A percentile compares a stretch with the other conserved stretches of the same genome.
Conservation (phyloP, 164 flowering plant genomes). For the Houttuynia cordata region DNA sequence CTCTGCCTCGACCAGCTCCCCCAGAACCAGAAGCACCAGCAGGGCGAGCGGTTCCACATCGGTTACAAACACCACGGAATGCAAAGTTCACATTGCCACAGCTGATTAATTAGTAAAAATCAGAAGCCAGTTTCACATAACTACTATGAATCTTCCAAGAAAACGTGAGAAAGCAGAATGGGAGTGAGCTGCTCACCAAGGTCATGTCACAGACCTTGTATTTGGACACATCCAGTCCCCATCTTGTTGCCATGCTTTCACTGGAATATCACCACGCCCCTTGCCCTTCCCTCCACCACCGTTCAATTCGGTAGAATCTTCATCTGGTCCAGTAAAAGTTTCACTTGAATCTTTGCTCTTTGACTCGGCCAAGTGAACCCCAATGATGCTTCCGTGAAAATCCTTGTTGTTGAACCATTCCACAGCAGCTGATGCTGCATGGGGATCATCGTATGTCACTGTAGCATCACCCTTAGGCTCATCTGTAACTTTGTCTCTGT, state of each 20-base stretch:
- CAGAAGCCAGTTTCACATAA: slow-evolving; percentile 13
- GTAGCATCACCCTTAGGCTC: slow-evolving; percentile 99
- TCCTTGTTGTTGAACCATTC: slow-evolving; percentile 98
- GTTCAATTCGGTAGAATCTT: slow-evolving; percentile 33
- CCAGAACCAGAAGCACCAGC: slow-evolving; percentile 64
- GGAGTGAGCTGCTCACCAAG: slow-evolving; percentile 98
- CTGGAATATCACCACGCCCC: slow-evolving; percentile 65
- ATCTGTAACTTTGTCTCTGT: slow-evolving; percentile 74
- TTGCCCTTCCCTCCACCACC: slow-evolving; percentile 60
- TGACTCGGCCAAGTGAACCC: slow-evolving; percentile 79
- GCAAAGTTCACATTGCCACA: slow-evolving; percentile 96
- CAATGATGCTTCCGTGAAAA: slow-evolving; percentile 80
- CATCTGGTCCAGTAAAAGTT: slow-evolving; percentile 30
- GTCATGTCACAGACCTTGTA: slow-evolving; percentile 99
- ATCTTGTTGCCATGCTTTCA: slow-evolving; percentile 91
- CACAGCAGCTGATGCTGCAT: slow-evolving; percentile 95
- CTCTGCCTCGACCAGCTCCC: slow-evolving; percentile 75
- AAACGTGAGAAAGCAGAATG: slow-evolving; percentile 15
- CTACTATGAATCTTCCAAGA: neutral
- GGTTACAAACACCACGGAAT: slow-evolving; percentile 95
- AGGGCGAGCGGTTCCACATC: slow-evolving; percentile 96
- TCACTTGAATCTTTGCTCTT: slow-evolving; percentile 52
- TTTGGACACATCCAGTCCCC: slow-evolving; percentile 98
- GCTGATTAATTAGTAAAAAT: slow-evolving; percentile 32
- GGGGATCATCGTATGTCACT: slow-evolving; percentile 95